Percentiles rank a stretch among this genome's conserved stretches.
Evolutionary conservation across 345 rosid genomes (phyloP).

Genomic region (Excoecaria agallocha): DNA sequence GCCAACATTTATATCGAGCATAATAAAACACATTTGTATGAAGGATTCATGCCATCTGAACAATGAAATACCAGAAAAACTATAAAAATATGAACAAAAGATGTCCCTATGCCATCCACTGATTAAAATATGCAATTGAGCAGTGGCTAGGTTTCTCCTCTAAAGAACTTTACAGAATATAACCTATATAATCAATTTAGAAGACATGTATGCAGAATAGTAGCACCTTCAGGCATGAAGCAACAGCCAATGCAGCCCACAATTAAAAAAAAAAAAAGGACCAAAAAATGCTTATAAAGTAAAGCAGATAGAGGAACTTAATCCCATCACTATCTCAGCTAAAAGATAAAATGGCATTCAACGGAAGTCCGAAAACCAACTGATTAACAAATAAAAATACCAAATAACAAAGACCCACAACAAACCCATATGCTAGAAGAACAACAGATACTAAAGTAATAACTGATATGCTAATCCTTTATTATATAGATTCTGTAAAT

Average conservation of each 20-base stretch:
- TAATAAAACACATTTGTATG: not conserved
- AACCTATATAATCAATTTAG: not conserved
- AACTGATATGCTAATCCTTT: not conserved
- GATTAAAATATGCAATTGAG: not conserved
- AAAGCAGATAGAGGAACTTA: not conserved
- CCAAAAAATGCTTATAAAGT: not conserved
- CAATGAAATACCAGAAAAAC: not conserved
- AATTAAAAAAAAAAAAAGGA: not conserved
- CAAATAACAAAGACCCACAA: not conserved
- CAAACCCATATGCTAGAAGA: not conserved
- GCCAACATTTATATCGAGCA: not conserved
- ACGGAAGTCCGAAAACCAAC: not conserved
- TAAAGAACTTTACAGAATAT: not conserved
- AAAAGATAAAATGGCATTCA: not conserved
- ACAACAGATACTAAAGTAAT: not conserved
- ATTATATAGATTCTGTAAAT: not conserved
- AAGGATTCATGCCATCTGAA: not conserved
- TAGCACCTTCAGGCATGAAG: not conserved
- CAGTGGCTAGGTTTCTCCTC: not conserved
- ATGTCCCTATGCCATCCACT: not conserved
- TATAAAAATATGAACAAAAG: not conserved
- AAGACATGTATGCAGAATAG: not conserved
- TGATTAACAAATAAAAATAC: not conserved
- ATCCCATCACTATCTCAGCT: not conserved
- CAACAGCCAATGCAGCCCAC: not conserved